Evolutionary conservation across 2,329 filamentous ascomycete species (phyloP).

Genomic region (Scedosporium dehoogii): DNA sequence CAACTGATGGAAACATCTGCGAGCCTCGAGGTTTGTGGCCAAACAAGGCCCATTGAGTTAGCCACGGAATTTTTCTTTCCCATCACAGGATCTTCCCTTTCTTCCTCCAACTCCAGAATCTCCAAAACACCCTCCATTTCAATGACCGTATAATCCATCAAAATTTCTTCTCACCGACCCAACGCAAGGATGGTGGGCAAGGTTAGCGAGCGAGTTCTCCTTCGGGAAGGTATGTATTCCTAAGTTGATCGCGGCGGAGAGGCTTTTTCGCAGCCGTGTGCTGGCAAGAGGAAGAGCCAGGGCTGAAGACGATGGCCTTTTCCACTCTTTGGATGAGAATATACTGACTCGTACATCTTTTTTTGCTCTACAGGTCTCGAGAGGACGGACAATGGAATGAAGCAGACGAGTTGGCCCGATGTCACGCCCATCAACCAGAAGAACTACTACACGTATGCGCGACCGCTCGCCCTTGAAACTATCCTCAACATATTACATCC

Average conservation of each 20-base stretch:
- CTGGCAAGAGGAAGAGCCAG: neutral
- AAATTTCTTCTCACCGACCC: neutral
- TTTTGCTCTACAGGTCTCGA: conserved; percentile 59
- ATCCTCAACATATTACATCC: neutral
- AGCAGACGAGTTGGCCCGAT: conserved; percentile 86
- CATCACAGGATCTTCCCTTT: neutral
- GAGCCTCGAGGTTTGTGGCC: neutral
- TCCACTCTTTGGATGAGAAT: neutral
- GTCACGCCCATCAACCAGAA: conserved; percentile 96
- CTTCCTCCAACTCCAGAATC: neutral
- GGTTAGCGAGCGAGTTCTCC: conserved; percentile 55
- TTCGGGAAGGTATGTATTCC: conserved; percentile 43
- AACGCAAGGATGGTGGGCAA: conserved; percentile 46
- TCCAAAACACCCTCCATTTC: neutral
- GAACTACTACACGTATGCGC: conserved; percentile 85
- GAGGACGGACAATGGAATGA: conserved; percentile 97
- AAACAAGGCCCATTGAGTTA: neutral
- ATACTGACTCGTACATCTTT: conserved; percentile 13
- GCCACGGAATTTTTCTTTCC: neutral
- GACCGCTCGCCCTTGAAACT: conserved; percentile 15
- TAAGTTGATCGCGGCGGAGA: neutral
- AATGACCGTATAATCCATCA: conserved; percentile 1
- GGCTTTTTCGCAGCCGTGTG: neutral
- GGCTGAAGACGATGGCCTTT: neutral
- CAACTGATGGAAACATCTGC: no score